Base-by-base conservation (phyloP, 306 rosid genomes). In the Crataegus laevigata region DNA sequence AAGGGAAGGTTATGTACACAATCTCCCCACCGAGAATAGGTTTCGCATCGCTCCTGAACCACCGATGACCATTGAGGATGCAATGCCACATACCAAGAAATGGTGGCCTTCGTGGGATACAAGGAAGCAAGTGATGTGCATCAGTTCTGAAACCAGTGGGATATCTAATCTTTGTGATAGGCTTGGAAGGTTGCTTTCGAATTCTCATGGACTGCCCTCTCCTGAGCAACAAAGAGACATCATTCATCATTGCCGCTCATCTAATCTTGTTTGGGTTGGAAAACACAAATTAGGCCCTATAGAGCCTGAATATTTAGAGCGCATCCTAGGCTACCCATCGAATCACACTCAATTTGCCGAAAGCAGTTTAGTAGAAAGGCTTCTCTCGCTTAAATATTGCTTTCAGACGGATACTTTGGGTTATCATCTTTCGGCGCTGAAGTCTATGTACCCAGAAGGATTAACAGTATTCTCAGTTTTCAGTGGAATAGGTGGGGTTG, bases 51-150 rank as follows among this genome's bases (percentile, higher is more conserved):
- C 76, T 76, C 96, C 94, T 8, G 77, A 59, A 75, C 72, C 97
- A 24, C 88, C 91, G 3, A 84, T 90, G 96, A 91, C 93, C 22
- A 82, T 94, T 8, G 86, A 83, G 75, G 97, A 94, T 4, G 90
- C 83, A 43, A 77, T 91, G 58, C 98, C 98, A 0, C 75, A 66
- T 52, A 74, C 91, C 51, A 91, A 84, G 79, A 90, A 89, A 80
- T 89, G 96, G 91, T 94, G 97, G 98, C 97, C 98, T 14, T 75
- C 89, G 8, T 94, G 98, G 98, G 97, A 94, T 84, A 79, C 84
- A 8, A 88, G 98, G 82, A 88, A 87, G 76, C 93, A 85, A 76
- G 76, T 94, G 78, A 85, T 71, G 82, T 69, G 81, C 85, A 86
- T 89, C 78, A 85, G 73, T 79, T 82, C 88, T 76, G 97, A 91